Conservation (phyloP, 2,329 filamentous ascomycete species). For the Botrytis paeoniae region DNA sequence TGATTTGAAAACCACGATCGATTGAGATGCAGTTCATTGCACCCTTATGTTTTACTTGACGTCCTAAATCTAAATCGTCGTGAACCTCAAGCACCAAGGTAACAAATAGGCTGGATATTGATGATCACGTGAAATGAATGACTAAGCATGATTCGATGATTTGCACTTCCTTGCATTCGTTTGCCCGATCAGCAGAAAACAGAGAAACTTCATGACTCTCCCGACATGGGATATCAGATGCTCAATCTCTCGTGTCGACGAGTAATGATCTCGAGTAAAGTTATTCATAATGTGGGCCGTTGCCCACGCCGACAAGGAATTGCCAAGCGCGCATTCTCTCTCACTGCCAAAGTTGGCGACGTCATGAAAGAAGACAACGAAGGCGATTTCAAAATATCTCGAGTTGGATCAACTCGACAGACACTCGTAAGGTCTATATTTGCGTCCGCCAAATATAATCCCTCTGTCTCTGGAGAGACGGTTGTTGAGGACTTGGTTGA, state of each 20-base stretch:
- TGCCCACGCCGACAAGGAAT: background rate
- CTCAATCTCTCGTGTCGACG: constrained; percentile 4
- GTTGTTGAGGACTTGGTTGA: background rate
- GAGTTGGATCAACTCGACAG: background rate
- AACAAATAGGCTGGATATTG: too few relatives aligned
- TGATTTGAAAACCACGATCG: background rate
- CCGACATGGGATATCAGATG: constrained; percentile 6
- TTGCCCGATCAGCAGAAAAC: background rate
- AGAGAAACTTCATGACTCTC: background rate
- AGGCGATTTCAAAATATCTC: background rate
- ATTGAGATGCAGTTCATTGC: background rate
- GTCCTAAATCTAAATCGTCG: background rate
- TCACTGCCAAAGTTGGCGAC: background rate
- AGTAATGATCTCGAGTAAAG: constrained; percentile 1
- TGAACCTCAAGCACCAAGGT: background rate
- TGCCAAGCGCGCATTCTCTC: constrained; percentile 1
- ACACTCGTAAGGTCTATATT: background rate
- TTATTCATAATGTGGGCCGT: background rate
- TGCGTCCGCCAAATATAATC: background rate
- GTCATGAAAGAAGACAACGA: background rate
- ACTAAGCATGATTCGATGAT: background rate
- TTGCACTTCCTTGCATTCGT: background rate
- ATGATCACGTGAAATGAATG: background rate
- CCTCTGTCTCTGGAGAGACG: background rate
- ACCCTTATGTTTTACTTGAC: background rate